These are phyloP conservation scores for Hygrocybe coccinea DNA, from an alignment of 768 basidiomycete genomes.

Conservation along the genomic window DNA sequence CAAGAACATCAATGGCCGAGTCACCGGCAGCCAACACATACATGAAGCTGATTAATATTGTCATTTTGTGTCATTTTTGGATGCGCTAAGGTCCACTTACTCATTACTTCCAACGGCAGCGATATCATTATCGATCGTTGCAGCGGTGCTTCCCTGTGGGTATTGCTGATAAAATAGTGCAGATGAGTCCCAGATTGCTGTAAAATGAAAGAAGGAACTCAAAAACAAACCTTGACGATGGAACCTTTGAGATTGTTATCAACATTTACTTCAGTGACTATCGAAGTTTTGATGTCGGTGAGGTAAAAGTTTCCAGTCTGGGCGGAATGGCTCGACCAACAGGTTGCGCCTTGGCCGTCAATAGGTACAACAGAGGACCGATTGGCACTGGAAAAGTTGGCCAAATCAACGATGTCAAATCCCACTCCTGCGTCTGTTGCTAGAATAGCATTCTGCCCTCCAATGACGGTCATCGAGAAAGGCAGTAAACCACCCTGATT, in stretches of 20 bases:
- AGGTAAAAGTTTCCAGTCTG: slow-evolving; percentile 44
- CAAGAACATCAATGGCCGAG: slow-evolving; percentile 37
- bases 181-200: not conserved
- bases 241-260: slow-evolving; percentile 40
- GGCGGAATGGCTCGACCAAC: slow-evolving; percentile 40
- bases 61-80: not conserved
- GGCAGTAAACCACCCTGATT: slow-evolving; percentile 42
- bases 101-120: slow-evolving; percentile 36
- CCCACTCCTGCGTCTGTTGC: slow-evolving; percentile 39
- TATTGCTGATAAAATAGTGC: slow-evolving; percentile 31
- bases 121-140: slow-evolving; percentile 40
- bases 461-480: slow-evolving; percentile 45
- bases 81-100: slow-evolving; percentile 7
- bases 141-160: slow-evolving; percentile 31
- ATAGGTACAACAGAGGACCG: slow-evolving; percentile 31
- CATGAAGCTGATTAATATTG: slow-evolving; percentile 31
- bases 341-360: slow-evolving; percentile 37
- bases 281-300: slow-evolving; percentile 38
- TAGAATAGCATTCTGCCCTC: slow-evolving; percentile 37
- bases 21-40: slow-evolving; percentile 37
- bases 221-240: slow-evolving; percentile 38
- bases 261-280: slow-evolving; percentile 44
- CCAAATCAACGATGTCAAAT: slow-evolving; percentile 36
- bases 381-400: slow-evolving; percentile 26
- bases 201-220: not conserved